Evolutionary conservation across 2,329 filamentous ascomycete genomes (phyloP).

Genomic region (Calonectria crousiana): DNA sequence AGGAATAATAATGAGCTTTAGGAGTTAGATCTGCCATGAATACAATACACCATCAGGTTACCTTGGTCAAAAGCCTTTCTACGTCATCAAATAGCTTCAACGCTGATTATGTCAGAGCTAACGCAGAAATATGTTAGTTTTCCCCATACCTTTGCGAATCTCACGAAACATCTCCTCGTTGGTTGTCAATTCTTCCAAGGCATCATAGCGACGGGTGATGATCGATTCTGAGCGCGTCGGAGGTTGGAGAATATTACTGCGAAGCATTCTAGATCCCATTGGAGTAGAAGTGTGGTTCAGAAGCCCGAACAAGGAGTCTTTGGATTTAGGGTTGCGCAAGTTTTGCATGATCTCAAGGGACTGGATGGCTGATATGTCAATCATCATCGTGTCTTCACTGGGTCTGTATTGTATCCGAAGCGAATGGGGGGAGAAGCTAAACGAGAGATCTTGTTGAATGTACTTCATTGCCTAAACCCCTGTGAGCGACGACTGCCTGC

Average conservation of each 20-base stretch:
- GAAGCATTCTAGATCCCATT: constrained; percentile 87
- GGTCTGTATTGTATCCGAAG: constrained; percentile 89
- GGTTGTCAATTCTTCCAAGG: constrained; percentile 82
- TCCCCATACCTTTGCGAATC: constrained; percentile 72
- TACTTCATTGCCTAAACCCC: constrained; percentile 79
- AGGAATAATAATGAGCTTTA: constrained; percentile 81
- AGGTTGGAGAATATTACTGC: constrained; percentile 90
- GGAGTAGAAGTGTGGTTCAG: constrained; percentile 88
- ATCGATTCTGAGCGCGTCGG: constrained; percentile 76
- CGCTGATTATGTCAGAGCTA: constrained; percentile 55
- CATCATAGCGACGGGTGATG: constrained; percentile 81
- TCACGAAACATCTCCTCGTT: constrained; percentile 89
- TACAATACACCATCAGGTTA: constrained; percentile 45
- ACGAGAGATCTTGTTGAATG: constrained; percentile 76
- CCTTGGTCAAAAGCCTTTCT: constrained; percentile 83
- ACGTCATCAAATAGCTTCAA: constrained; percentile 81
- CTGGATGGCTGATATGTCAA: constrained; percentile 88
- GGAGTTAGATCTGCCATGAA: background rate
- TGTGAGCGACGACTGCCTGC: background rate
- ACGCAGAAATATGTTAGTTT: background rate
- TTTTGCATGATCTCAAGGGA: constrained; percentile 94
- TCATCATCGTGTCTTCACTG: constrained; percentile 94
- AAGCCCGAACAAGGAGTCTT: constrained; percentile 85
- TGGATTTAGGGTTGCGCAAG: constrained; percentile 80
- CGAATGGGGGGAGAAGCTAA: constrained; percentile 81